A percentile compares a stretch with the other conserved stretches of the same genome.
phyloP scores from a whole-genome alignment of 2,329 filamentous ascomycete species.

The Venturia effusa region DNA sequence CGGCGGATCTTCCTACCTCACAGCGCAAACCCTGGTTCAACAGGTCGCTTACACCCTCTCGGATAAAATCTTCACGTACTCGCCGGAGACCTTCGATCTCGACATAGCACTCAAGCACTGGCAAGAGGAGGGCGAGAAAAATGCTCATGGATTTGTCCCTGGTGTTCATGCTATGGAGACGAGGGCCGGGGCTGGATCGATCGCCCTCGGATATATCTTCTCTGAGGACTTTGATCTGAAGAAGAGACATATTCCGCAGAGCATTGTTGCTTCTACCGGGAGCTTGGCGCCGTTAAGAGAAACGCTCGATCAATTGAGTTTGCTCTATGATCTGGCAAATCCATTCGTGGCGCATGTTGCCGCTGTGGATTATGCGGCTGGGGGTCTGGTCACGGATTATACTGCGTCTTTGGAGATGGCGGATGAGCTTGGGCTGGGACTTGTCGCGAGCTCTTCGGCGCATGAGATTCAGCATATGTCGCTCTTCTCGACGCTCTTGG shows the following conservation, averaged over 20 bases:
- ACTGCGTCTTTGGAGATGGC: constrained; percentile 66
- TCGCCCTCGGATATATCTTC: constrained; percentile 95
- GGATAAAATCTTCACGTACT: constrained; percentile 96
- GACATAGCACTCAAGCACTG: constrained; percentile 74
- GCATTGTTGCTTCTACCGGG: constrained; percentile 75
- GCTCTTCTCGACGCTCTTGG: constrained; percentile 72
- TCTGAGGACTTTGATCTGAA: constrained; percentile 89
- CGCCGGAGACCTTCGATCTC: constrained; percentile 83
- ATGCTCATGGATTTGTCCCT: constrained; percentile 73
- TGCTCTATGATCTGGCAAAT: constrained; percentile 84
- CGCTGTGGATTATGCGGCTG: constrained; percentile 70
- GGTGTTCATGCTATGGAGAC: constrained; percentile 74
- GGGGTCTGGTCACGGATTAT: constrained; percentile 80
- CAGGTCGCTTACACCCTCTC: constrained; percentile 92
- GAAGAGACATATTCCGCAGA: constrained; percentile 86
- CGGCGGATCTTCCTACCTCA: constrained; percentile 66
- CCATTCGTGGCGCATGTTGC: constrained; percentile 89
- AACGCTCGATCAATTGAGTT: constrained; percentile 81
- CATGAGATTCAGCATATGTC: constrained; percentile 95
- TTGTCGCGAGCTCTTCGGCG: constrained; percentile 74
- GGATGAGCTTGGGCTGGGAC: constrained; percentile 80
- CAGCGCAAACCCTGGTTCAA: constrained; percentile 86
- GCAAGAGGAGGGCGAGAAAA: constrained; percentile 58
- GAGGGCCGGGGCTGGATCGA: constrained; percentile 74
- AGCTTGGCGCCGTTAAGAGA: constrained; percentile 70